Base-by-base conservation (phyloP, 2,329 filamentous ascomycete species). In the Phialocephala sp. region DNA sequence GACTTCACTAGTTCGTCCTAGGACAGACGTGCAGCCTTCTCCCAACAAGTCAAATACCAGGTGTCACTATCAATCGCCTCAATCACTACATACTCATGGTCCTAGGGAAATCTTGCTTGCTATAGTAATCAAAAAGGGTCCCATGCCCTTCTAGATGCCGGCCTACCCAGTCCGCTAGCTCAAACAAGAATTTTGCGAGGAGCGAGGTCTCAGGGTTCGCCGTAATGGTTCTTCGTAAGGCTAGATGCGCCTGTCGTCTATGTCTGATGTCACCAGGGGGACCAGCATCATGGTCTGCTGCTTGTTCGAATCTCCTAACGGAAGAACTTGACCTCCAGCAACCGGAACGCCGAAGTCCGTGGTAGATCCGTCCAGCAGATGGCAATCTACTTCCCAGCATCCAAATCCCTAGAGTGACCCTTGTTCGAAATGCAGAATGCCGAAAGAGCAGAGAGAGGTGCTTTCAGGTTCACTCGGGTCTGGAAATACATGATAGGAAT, bases 11-110 rank as follows among this genome's bases (percentile, higher is more conserved):
- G n/a, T 24, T 20, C 11, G 45, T 11, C 11, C 20, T 50, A n/a
- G n/a, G 12, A 50, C 20, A n/a, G n/a, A 50, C 45, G 1, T 22
- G n/a, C 18, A 50, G 45, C 37, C 37, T 41, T 41, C 37, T 41
- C 9, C 37, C 37, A 22, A 20, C 45, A 50, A 24, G 20, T 50
- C n/a, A 50, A 11, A 8, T 6, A 50, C 45, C 45, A 50, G 45
- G 45, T 50, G 45, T 50, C 45, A 8, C 45, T 50, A 50, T 50
- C 45, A 22, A 50, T 50, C 20, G 45, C 45, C 45, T 24, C 45
- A 22, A 20, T n/a, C 6, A 9, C 45, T 9, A 2, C 2, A 11
- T 50, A 11, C 12, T 22, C 18, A 50, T 1, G 45, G 22, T 11
- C 11, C 6, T 20, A 8, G 18, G n/a, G n/a, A 20, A 50, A 50